These are phyloP conservation scores for Dactylis glomerata DNA, from an alignment of 176 grass and related monocot genomes.

Conservation along the genomic window DNA sequence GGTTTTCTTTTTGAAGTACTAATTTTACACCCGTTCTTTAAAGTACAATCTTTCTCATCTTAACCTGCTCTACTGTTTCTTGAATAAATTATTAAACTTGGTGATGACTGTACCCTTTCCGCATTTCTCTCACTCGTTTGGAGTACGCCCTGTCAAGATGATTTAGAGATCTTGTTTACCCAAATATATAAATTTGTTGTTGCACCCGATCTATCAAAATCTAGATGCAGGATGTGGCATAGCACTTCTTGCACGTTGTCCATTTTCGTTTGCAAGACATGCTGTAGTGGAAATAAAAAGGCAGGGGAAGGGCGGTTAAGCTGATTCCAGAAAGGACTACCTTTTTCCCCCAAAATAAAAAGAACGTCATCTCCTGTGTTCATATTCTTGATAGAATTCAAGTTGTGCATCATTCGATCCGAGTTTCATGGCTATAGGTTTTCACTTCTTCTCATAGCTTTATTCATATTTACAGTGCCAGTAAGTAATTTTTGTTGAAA, in stretches of 20 bases:
- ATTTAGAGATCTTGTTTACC: neutral
- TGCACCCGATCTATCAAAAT: too few relatives aligned
- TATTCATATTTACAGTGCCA: neutral
- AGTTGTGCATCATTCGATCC: neutral
- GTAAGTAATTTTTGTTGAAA: conserved; percentile 7
- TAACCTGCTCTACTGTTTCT: neutral
- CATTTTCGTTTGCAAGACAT: neutral
- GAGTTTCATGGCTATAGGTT: neutral
- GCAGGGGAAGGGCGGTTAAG: neutral
- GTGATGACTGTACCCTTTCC: neutral
- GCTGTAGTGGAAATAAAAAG: neutral
- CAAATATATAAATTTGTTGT: neutral
- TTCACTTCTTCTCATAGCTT: neutral
- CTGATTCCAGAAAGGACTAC: neutral
- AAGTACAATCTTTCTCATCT: neutral
- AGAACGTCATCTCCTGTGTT: neutral
- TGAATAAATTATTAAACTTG: neutral
- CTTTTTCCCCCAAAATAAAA: neutral
- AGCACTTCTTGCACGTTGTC: neutral
- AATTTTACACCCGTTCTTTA: neutral
- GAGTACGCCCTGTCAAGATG: neutral
- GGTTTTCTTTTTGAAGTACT: neutral
- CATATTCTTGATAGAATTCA: conserved; percentile 11
- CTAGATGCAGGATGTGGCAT: too few relatives aligned
- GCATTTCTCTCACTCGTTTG: neutral